Percentiles rank a stretch among this genome's conserved stretches.
Evolutionary conservation across 116 monocot genomes (phyloP).

Genomic region (Thalassia testudinum): DNA sequence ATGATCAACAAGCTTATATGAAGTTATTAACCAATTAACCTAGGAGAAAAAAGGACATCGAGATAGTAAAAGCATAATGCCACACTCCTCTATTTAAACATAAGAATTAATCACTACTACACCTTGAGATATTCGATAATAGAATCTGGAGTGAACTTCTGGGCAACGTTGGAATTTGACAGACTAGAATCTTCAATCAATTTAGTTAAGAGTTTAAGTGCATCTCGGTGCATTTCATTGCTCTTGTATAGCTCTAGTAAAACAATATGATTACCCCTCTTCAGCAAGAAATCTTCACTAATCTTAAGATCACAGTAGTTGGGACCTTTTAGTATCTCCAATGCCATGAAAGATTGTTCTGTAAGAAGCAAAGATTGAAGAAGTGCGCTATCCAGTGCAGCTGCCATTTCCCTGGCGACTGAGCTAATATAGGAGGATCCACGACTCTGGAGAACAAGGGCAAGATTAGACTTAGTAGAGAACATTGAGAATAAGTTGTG

Average conservation of each 20-base stretch:
- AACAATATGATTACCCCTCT: slow-evolving; percentile 33
- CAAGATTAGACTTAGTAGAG: too few species aligned
- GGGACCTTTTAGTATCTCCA: slow-evolving; percentile 74
- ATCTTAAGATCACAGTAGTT: slow-evolving; percentile 95
- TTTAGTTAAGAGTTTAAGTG: slow-evolving; percentile 64
- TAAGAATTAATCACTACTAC: neutral
- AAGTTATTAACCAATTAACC: too few species aligned
- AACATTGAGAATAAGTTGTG: too few species aligned
- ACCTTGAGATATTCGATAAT: slow-evolving; percentile 98
- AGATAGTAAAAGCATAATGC: too few species aligned
- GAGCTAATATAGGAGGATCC: slow-evolving; percentile 61
- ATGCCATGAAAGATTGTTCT: slow-evolving; percentile 45
- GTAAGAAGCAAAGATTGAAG: slow-evolving; percentile 83
- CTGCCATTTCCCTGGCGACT: slow-evolving; percentile 71
- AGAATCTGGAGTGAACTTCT: slow-evolving; percentile 75
- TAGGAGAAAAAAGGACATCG: too few species aligned
- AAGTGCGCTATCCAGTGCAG: slow-evolving; percentile 80
- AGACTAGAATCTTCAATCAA: slow-evolving; percentile 72
- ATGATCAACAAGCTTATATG: too few species aligned
- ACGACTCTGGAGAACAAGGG: slow-evolving; percentile 27
- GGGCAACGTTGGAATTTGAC: slow-evolving; percentile 11
- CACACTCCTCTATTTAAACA: too few species aligned
- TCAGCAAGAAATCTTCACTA: slow-evolving; percentile 65
- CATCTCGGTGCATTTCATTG: slow-evolving; percentile 90
- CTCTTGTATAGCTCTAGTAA: slow-evolving; percentile 82